Conservation (phyloP, 768 basidiomycete species). For the Naganishia vaughanmartiniae region DNA sequence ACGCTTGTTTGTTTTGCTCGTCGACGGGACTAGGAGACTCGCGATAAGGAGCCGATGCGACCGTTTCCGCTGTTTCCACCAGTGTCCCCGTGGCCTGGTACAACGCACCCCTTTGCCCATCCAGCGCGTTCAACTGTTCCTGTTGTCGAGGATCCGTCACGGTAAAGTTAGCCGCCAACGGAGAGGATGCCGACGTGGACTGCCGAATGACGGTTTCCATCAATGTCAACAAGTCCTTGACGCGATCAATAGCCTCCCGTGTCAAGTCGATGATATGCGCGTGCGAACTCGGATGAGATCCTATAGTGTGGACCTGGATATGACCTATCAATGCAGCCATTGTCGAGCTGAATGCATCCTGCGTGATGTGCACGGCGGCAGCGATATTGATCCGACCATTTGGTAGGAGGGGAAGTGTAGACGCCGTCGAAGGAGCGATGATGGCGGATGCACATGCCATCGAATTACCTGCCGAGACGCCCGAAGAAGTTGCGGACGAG, state of each 20-base stretch:
- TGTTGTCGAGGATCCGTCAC: constrained; percentile 58
- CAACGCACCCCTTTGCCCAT: constrained; percentile 70
- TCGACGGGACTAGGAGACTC: constrained; percentile 58
- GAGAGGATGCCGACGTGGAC: neutral
- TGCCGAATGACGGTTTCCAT: constrained; percentile 60
- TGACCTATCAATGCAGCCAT: constrained; percentile 98
- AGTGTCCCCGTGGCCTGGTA: constrained; percentile 82
- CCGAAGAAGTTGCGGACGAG: constrained; percentile 16
- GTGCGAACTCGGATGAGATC: constrained; percentile 86
- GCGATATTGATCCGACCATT: constrained; percentile 12
- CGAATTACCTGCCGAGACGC: neutral
- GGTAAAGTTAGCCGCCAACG: constrained; percentile 71
- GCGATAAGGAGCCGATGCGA: constrained; percentile 60
- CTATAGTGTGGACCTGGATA: constrained; percentile 84
- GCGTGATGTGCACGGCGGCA: constrained; percentile 6
- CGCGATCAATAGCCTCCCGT: constrained; percentile 89
- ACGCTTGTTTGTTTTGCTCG: constrained; percentile 73
- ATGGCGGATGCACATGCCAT: neutral
- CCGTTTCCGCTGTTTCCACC: constrained; percentile 77
- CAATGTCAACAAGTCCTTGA: constrained; percentile 83
- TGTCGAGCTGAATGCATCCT: constrained; percentile 58
- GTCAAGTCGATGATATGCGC: constrained; percentile 92
- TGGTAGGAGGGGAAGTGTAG: neutral
- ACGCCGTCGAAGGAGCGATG: neutral
- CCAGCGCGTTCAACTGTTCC: constrained; percentile 65